Evolutionary conservation across 805 yeast species (phyloP), one percentile per base, ranked within the genome.

Genomic region (Wickerhamomyces strasburgensis): DNA sequence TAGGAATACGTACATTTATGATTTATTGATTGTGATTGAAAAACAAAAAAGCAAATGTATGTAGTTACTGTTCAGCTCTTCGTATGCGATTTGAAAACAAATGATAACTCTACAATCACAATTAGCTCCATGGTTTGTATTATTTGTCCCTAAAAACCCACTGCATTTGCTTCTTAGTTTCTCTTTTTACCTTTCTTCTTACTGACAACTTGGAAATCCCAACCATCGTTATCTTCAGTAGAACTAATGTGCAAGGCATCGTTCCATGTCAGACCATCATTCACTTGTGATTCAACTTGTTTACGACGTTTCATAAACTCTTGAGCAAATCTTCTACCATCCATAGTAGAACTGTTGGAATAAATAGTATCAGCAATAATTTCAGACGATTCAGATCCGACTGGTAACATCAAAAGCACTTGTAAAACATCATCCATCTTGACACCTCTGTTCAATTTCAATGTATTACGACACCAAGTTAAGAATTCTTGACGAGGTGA

Each of bases 281-380:
- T 59, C 21, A 64, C 60, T 19, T 61, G 59, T 27, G 55, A 72
- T 51, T 88, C 97, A 39, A 86, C 89, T 34, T 67, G 71, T 42
- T 71, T 72, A 54, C 93, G 80, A 56, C 84, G 78, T 61, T 80
- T 83, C 56, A 82, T 68, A 58, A 93, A 93, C 55, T 93, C 98
- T 39, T 73, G 75, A 0, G 98, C 96, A 67, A 89, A 90, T 47
- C 95, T 72, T 56, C 96, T 79, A 17, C 98, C 98, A 58, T 93
- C 96, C 84, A 90, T 80, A 2, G 89, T 82, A 3, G 89, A 74
- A 28, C 95, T 83, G 42, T 87, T 84, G 18, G 93, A 79, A 64
- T 87, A 88, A 40, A 90, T 78, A 10, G 96, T 86, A 54, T 90
- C 98, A 2, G 95, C 82, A 55, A 90, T 88, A 57, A 90, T 84